Percentiles rank a stretch among this genome's conserved stretches.
phyloP scores from a whole-genome alignment of 305 asterid genomes.

The Striga hermonthica region DNA sequence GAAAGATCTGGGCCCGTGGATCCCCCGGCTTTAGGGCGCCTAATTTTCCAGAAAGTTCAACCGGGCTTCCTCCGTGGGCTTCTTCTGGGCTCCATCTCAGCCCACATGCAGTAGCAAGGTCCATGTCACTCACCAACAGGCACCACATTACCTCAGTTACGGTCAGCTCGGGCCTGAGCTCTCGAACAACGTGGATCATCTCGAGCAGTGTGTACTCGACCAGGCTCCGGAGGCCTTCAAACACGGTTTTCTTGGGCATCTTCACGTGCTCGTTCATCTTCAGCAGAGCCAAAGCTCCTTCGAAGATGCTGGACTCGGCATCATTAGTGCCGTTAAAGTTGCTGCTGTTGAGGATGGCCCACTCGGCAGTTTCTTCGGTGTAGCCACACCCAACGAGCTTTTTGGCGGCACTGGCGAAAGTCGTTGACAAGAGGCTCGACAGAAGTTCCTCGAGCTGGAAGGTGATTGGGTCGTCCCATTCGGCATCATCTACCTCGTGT shows the following conservation, averaged over 20 bases:
- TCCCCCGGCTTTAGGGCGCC: constrained; percentile 28
- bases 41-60: constrained; percentile 28
- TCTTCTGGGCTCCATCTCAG: constrained; percentile 37
- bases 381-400: constrained; percentile 57
- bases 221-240: constrained; percentile 47
- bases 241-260: constrained; percentile 35
- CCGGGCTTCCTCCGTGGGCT: constrained; percentile 25
- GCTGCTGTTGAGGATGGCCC: constrained; percentile 58
- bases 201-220: constrained; percentile 63
- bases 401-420: constrained; percentile 49
- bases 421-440: constrained; percentile 35
- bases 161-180: constrained; percentile 52
- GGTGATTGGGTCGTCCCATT: constrained; percentile 59
- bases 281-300: constrained; percentile 59
- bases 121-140: constrained; percentile 61
- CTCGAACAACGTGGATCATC: constrained; percentile 70
- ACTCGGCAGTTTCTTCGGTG: constrained; percentile 53
- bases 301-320: constrained; percentile 52
- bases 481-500: constrained; percentile 29
- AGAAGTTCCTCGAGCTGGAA: constrained; percentile 56
- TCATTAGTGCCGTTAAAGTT: constrained; percentile 61
- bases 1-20: constrained; percentile 31
- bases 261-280: constrained; percentile 40
- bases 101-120: constrained; percentile 57
- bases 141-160: constrained; percentile 75